Evolutionary conservation across 257 asterid genomes (phyloP), one percentile per base, ranked within the genome.

Genomic region (Galeopsis tetrahit): DNA sequence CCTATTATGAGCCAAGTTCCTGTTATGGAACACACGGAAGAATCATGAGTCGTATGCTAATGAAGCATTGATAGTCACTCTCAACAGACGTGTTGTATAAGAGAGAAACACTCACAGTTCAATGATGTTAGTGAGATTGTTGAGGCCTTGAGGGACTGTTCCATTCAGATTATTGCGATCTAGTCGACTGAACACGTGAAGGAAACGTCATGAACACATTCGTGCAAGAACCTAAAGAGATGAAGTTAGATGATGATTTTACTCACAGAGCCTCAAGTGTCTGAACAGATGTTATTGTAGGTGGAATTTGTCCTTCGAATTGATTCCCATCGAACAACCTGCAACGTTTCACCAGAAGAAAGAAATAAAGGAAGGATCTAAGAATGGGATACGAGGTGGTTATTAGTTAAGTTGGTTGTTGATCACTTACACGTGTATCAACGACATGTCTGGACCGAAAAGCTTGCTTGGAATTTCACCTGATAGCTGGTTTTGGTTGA

Each of bases 261-360:
- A 93, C 98, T 93, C 87, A 93, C 97, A 93, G 86, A 86, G 87
- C 96, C 82, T 93, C 97, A 35, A 93, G 87, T 70, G 96, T 81
- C 85, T 81, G 86, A 73, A 93, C 91, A 36, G 76, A 71, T 80
- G 85, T 88, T 68, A 93, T 10, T 28, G 97, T 77, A 17, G 85
- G 10, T 72, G 98, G 98, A 70, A 93, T 89, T 71, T 57, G 61
- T 55, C 96, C 98, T 11, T 73, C 85, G 8, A 93, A 67, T 60
- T 81, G 78, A 83, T 93, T 93, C 42, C 92, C 92, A 75, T 93
- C 97, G 10, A 93, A 84, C 56, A 93, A 58, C 75, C 97, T 93
- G 88, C 74, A 57, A 64, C 33, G 5, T 67, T 64, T 52, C 51
- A 39, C 40, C 70, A 39, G 34, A 71, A 68, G 40, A 60, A 9